These are phyloP conservation scores for Neurospora intermedia DNA, from an alignment of 495 filamentous ascomycete species.

Conservation along the genomic window DNA sequence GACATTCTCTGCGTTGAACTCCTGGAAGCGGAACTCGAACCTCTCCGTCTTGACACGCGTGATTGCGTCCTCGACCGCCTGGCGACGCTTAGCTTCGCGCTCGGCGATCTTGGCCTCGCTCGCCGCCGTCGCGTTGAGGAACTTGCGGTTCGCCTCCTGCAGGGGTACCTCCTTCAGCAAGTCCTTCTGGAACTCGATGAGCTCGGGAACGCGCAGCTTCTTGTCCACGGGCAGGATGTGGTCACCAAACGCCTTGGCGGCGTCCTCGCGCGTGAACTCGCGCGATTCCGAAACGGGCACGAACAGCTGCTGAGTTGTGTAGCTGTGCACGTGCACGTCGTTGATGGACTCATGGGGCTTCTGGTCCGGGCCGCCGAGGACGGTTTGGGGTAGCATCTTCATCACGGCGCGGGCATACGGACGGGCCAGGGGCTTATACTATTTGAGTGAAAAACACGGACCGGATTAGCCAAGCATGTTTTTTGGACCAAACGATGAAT, in stretches of 20 bases:
- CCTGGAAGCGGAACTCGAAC: slow-evolving; percentile 74
- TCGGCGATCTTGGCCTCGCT: slow-evolving; percentile 24
- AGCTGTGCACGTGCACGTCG: slow-evolving; percentile 72
- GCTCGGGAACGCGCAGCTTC: slow-evolving; percentile 80
- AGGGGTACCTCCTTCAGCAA: slow-evolving; percentile 2
- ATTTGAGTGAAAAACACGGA: neutral
- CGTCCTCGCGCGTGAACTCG: slow-evolving; percentile 79
- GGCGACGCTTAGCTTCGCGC: slow-evolving; percentile 31
- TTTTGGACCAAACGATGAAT: slow-evolving; percentile 1
- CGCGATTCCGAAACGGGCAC: slow-evolving; percentile 83
- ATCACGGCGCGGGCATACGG: slow-evolving; percentile 69
- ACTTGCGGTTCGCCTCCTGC: slow-evolving; percentile 28
- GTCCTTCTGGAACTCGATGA: slow-evolving; percentile 54
- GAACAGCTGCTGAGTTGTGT: slow-evolving; percentile 77
- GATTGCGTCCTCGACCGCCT: slow-evolving; percentile 31
- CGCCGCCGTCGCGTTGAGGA: slow-evolving; percentile 17
- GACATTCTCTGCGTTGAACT: slow-evolving; percentile 40
- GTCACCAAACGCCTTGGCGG: slow-evolving; percentile 68
- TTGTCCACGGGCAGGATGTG: slow-evolving; percentile 70
- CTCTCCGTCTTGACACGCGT: slow-evolving; percentile 37
- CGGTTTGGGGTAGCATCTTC: slow-evolving; percentile 61
- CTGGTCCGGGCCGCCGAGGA: slow-evolving; percentile 8
- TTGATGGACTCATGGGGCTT: slow-evolving; percentile 74
- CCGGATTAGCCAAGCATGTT: neutral
- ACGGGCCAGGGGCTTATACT: slow-evolving; percentile 69